Conservation (phyloP, 805 yeast species). For the Suhomyces kilbournensis region DNA sequence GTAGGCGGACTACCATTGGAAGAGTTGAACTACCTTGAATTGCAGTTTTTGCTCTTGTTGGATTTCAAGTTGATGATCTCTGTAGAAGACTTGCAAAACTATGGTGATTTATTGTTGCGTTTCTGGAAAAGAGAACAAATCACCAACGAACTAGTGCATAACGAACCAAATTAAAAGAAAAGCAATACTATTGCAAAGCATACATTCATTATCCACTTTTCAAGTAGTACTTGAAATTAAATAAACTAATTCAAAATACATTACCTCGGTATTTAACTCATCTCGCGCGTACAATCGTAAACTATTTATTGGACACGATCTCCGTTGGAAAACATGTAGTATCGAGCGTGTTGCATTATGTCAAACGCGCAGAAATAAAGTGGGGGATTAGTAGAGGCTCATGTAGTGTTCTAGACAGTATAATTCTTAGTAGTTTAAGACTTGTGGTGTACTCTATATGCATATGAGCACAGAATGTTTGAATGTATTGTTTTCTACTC, state of each 20-base stretch:
- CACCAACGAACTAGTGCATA: conserved; percentile 33
- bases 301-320: background rate
- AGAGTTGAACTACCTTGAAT: conserved; percentile 87
- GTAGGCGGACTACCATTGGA: conserved; percentile 94
- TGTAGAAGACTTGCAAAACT: conserved; percentile 84
- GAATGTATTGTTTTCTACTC: too few species aligned
- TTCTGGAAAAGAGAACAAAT: conserved; percentile 77
- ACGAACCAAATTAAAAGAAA: background rate
- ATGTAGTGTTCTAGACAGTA: too few species aligned
- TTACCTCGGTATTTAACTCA: background rate
- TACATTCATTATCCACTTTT: background rate
- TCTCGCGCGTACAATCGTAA: background rate
- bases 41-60: conserved; percentile 78
- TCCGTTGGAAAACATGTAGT: background rate
- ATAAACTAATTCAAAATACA: background rate
- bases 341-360: background rate
- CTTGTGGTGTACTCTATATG: too few species aligned
- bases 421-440: too few species aligned
- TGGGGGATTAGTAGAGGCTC: background rate
- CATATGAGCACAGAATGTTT: too few species aligned
- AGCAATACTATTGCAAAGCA: background rate
- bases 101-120: conserved; percentile 79
- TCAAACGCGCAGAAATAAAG: background rate
- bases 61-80: conserved; percentile 87
- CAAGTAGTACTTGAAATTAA: background rate